These are phyloP conservation scores for Rhynchospora breviuscula DNA, from an alignment of 176 grass and related monocot species.

Conservation along the genomic window DNA sequence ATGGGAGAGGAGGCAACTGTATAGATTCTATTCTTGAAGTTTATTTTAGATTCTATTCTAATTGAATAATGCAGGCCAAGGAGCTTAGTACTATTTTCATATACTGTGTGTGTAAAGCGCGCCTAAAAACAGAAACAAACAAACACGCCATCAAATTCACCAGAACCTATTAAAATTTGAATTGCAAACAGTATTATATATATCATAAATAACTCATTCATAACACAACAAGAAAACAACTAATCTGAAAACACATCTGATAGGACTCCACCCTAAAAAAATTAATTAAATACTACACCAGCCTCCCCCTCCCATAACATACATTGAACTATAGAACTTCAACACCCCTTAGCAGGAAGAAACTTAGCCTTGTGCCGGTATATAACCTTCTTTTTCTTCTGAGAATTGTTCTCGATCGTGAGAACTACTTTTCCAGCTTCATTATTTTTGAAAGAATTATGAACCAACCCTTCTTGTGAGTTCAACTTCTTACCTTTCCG, in stretches of 20 bases:
- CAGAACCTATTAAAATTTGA: background rate
- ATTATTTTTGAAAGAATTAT: conserved; percentile 68
- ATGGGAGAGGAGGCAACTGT: background rate
- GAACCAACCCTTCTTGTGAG: conserved; percentile 43
- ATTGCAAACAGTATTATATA: background rate
- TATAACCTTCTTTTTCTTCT: conserved; percentile 76
- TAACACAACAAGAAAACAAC: background rate
- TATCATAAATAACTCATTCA: background rate
- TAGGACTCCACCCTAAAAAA: background rate
- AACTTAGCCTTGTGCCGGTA: conserved; percentile 76
- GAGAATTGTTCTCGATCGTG: conserved; percentile 61
- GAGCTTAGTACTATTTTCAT: background rate
- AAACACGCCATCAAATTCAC: background rate
- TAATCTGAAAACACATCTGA: background rate
- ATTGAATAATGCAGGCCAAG: background rate
- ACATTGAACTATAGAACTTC: background rate
- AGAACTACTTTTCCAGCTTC: conserved; percentile 76
- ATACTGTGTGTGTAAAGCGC: background rate
- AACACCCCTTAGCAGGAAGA: conserved; percentile 44
- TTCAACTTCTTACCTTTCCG: conserved; percentile 76
- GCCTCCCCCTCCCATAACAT: background rate
- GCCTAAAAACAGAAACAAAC: background rate
- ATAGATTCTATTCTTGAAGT: background rate
- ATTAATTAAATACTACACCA: conserved; percentile 3
- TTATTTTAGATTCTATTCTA: background rate